These are phyloP conservation scores for Talaromyces trachyspermus DNA, from an alignment of 495 filamentous ascomycete species.

Conservation along the genomic window DNA sequence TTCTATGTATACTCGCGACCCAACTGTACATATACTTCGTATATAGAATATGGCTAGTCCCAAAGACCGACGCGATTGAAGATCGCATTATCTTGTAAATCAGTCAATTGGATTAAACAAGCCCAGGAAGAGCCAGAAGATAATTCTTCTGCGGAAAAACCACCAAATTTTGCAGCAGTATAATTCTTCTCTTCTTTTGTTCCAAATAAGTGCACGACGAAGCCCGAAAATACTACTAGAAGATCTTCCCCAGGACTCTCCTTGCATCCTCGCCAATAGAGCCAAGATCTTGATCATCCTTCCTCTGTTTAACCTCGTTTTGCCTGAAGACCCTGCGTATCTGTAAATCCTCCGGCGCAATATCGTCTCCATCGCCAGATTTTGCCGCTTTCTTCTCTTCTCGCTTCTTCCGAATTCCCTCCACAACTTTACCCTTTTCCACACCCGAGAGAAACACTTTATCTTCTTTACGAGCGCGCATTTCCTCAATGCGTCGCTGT, in stretches of 20 bases:
- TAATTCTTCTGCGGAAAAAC: no score
- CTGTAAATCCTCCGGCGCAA: conserved; percentile 19
- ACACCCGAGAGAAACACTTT: conserved; percentile 74
- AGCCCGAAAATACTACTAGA: no score
- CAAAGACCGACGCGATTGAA: no score
- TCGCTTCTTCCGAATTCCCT: conserved; percentile 59
- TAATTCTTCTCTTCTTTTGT: conserved; percentile 2
- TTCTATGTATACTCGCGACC: no score
- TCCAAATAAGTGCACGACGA: not conserved
- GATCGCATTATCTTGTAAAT: no score
- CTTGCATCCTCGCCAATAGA: conserved; percentile 59
- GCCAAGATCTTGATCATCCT: conserved; percentile 33
- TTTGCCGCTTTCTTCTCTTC: conserved; percentile 49
- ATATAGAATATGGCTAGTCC: no score
- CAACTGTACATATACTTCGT: no score
- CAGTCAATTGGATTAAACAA: no score
- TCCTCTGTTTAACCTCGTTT: conserved; percentile 45
- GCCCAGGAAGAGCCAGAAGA: no score
- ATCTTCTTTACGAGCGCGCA: conserved; percentile 69
- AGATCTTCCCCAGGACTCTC: conserved; percentile 76
- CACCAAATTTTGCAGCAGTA: not conserved
- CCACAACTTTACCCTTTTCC: conserved; percentile 73
- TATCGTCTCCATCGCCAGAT: conserved; percentile 11
- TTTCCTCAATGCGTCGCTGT: conserved; percentile 73
- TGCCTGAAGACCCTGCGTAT: conserved; percentile 67